These are phyloP conservation scores for Verticillium albo-atrum DNA, from an alignment of 2,329 filamentous ascomycete species.

Conservation along the genomic window DNA sequence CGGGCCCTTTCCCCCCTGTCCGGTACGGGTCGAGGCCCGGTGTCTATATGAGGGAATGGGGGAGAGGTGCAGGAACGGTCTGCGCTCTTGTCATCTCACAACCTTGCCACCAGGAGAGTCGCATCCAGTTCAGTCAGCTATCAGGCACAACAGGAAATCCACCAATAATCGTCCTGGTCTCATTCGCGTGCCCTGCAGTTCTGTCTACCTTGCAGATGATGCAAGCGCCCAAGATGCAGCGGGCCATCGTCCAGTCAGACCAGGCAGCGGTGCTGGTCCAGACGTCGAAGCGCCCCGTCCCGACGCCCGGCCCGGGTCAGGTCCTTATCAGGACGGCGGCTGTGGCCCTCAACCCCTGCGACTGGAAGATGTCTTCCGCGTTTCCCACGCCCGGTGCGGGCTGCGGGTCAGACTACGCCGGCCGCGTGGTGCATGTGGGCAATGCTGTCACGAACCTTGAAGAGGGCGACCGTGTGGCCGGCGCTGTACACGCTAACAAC, in stretches of 20 bases:
- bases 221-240: background rate
- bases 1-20: too few relatives aligned
- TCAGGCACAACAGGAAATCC: too few relatives aligned
- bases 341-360: slow-evolving; percentile 29
- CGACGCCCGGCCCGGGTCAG: background rate
- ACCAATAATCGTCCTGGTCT: too few relatives aligned
- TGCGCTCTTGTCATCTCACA: too few relatives aligned
- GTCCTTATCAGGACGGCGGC: slow-evolving; percentile 19
- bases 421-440: slow-evolving; percentile 22
- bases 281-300: background rate
- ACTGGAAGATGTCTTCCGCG: slow-evolving; percentile 26
- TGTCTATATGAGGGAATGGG: too few relatives aligned
- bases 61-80: too few relatives aligned
- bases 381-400: slow-evolving; percentile 21
- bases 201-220: too few relatives aligned
- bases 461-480: slow-evolving; percentile 21
- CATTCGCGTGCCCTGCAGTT: too few relatives aligned
- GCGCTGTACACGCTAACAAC: slow-evolving; percentile 16
- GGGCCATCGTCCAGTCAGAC: background rate
- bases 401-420: slow-evolving; percentile 28
- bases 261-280: background rate
- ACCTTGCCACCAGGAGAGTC: too few relatives aligned
- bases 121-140: too few relatives aligned
- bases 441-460: slow-evolving; percentile 3
- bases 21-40: too few relatives aligned